phyloP scores from a whole-genome alignment of 257 asterid species.

The Thymus quinquecostatus region DNA sequence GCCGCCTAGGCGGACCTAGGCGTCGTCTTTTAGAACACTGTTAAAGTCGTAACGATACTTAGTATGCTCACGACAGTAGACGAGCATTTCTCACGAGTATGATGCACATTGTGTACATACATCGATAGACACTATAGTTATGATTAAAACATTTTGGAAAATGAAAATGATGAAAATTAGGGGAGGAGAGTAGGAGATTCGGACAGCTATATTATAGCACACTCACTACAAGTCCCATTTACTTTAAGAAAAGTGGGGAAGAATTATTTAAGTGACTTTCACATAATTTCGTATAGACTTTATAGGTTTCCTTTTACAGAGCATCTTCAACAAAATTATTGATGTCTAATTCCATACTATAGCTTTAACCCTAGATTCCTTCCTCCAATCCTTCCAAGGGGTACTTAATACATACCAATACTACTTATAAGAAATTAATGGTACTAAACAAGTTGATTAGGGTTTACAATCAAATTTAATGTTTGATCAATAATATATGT shows the following conservation, averaged over 20 bases:
- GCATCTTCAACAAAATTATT: slow-evolving; percentile 31
- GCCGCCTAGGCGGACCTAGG: too few species aligned
- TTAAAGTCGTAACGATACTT: too few species aligned
- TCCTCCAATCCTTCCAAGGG: neutral
- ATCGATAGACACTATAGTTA: too few species aligned
- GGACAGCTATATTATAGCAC: slow-evolving; percentile 20
- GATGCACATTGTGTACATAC: too few species aligned
- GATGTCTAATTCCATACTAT: slow-evolving; percentile 26
- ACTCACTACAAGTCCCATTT: slow-evolving; percentile 23
- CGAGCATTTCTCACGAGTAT: too few species aligned
- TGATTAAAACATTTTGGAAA: neutral
- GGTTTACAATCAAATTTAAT: neutral
- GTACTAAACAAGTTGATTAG: neutral
- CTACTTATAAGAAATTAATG: too few species aligned
- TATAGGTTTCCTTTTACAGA: slow-evolving; percentile 37
- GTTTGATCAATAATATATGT: neutral
- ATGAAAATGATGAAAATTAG: too few species aligned
- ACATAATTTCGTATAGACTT: slow-evolving; percentile 38
- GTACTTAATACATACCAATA: neutral
- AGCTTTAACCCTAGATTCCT: slow-evolving; percentile 23
- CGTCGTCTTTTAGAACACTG: too few species aligned
- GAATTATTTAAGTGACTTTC: slow-evolving; percentile 37
- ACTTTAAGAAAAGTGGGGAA: slow-evolving; percentile 33
- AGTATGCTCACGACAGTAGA: too few species aligned
- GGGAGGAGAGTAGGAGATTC: neutral